Base-by-base conservation (phyloP, 2,329 filamentous ascomycete species). In the Pseudogymnoascus sp. region DNA sequence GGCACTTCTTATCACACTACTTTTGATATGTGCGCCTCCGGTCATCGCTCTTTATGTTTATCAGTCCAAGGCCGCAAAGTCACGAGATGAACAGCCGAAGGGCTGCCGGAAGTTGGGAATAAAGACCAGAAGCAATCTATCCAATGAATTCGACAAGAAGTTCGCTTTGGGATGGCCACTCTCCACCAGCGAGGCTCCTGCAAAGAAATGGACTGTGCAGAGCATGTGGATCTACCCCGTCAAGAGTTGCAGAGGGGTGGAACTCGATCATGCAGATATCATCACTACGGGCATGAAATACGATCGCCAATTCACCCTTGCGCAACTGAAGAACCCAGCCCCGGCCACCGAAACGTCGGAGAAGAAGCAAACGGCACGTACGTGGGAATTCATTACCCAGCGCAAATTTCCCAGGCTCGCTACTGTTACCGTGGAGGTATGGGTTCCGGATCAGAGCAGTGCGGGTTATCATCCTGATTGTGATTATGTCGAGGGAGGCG, bases 231-330 rank as follows among this genome's bases (percentile, higher is more conserved):
- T 92, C 64, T 93, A 94, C 73, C 92, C 92, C 0, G 77, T 96
- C 73, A 93, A 95, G 76, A 91, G 89, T 63, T 96, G 91, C 73
- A 79, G 78, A 62, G 89, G 88, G 29, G 85, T 96, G 62, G 90
- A 94, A 75, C 74, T 96, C 55, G 76, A 82, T 60, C 77, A 80
- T 65, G 83, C 83, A 64, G 81, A 83, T 61, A 80, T 94, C 14
- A 75, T 90, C 52, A 77, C 83, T 5, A 84, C 83, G 2, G 91
- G 92, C 2, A 79, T 96, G 63, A 83, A 88, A 72, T 89, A 88
- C 73, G 92, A 97, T 74, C 84, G 91, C 5, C 83, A 93, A 68
- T 96, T 92, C 77, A 88, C 85, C 58, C 90, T 97, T 72, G 91
- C 89, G 1, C 88, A 92, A 73, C 78, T 82, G 65, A 78, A 77